Conservation (phyloP, 495 filamentous ascomycete species). For the Apiosordaria backusii region DNA sequence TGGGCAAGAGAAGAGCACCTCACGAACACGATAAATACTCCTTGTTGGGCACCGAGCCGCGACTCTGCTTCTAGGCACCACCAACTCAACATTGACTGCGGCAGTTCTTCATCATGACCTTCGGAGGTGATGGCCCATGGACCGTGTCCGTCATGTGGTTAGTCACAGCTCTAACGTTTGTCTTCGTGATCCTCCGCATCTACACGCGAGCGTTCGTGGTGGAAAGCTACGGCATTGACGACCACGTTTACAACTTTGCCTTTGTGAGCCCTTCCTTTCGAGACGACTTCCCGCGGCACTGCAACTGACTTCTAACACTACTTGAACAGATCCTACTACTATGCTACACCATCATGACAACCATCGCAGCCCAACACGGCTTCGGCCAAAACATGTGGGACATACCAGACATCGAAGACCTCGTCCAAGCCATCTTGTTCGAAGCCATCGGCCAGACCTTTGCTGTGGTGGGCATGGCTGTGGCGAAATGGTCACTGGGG, state of each 20-base stretch:
- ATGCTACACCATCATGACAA: conserved; percentile 29
- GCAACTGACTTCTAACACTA: not conserved
- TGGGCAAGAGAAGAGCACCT: not conserved
- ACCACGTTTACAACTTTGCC: conserved; percentile 31
- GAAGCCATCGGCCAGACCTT: conserved; percentile 41
- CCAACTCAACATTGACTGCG: not conserved
- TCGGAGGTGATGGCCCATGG: not conserved
- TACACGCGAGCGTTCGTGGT: not conserved
- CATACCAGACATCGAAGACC: conserved; percentile 26
- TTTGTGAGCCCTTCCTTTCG: conserved; percentile 5
- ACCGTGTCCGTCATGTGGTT: not conserved
- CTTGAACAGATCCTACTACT: conserved; percentile 25
- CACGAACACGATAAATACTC: not conserved
- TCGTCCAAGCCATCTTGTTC: conserved; percentile 32
- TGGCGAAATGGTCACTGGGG: conserved; percentile 40
- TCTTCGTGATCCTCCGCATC: not conserved
- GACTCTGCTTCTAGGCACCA: too few relatives aligned
- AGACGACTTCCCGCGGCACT: too few relatives aligned
- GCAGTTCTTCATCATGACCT: not conserved
- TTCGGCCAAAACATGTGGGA: conserved; percentile 34
- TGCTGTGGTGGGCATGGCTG: conserved; percentile 37
- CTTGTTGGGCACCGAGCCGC: too few relatives aligned
- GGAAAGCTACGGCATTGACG: conserved; percentile 28
- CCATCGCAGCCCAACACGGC: conserved; percentile 31
- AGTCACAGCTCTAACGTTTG: not conserved